Evolutionary conservation across 1,284 basidiomycete species (phyloP).

Genomic region (Testicularia cyperi): DNA sequence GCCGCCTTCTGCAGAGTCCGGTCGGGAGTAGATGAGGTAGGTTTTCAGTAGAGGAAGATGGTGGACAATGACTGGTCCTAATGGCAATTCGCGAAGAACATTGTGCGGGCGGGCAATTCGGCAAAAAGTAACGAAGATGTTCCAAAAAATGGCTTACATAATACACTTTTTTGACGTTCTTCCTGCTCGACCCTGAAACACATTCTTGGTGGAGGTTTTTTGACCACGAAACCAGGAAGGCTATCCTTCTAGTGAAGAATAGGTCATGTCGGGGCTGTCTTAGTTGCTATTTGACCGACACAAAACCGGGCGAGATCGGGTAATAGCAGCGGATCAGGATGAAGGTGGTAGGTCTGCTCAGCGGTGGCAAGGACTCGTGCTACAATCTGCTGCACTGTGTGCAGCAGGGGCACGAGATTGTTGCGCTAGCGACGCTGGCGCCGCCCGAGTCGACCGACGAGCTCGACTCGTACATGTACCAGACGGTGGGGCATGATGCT

Average conservation of each 20-base stretch:
- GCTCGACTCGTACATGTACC: constrained; percentile 97
- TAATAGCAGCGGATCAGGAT: constrained; percentile 65
- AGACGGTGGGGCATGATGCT: constrained; percentile 94
- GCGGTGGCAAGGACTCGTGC: constrained; percentile 97
- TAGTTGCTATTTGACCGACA: neutral
- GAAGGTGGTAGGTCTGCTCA: constrained; percentile 93
- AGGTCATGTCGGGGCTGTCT: no score
- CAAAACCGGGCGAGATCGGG: neutral
- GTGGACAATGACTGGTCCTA: no score
- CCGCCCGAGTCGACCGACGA: constrained; percentile 86
- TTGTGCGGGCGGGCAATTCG: neutral
- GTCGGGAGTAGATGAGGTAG: no score
- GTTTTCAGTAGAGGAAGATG: no score
- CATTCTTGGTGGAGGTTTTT: no score
- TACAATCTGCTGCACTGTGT: constrained; percentile 90
- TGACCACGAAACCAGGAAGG: no score
- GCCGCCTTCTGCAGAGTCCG: no score
- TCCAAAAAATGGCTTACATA: constrained; percentile 9
- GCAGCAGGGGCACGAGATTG: constrained; percentile 80
- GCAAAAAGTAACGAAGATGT: constrained; percentile 1
- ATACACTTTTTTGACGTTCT: neutral
- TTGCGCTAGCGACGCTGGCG: constrained; percentile 84
- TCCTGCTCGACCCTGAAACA: neutral
- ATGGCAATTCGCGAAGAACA: no score
- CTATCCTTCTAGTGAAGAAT: no score